Conservation (phyloP, 768 basidiomycete species). For the Candolleomyces eurysporus region DNA sequence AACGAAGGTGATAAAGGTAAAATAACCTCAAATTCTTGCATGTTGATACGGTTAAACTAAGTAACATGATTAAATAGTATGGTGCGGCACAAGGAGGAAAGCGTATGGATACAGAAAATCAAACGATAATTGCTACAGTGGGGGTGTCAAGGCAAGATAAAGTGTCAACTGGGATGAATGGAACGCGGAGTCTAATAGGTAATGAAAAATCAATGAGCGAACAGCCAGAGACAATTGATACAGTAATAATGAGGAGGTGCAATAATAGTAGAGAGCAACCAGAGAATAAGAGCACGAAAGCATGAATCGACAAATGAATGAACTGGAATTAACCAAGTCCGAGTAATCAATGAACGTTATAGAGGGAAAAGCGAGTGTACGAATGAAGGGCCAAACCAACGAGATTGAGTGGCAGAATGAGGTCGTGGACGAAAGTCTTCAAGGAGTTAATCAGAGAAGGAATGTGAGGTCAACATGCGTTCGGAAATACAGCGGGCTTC, state of each 20-base stretch:
- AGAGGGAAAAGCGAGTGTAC: background rate
- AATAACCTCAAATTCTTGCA: too few relatives aligned
- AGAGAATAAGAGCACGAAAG: background rate
- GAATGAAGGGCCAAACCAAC: background rate
- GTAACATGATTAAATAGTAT: constrained; percentile 5
- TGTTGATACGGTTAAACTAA: background rate
- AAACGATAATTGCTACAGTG: constrained; percentile 2
- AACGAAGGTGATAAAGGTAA: too few relatives aligned
- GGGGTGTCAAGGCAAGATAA: background rate
- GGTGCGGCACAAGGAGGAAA: background rate
- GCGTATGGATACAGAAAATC: constrained; percentile 1
- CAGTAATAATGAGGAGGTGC: background rate
- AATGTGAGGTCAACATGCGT: background rate
- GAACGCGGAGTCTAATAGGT: constrained; percentile 1
- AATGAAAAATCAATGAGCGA: background rate
- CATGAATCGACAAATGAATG: background rate
- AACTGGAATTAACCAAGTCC: background rate
- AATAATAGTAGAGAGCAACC: background rate
- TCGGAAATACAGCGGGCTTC: constrained; percentile 1
- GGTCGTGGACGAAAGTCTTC: background rate
- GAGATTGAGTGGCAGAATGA: background rate
- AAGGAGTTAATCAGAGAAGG: background rate
- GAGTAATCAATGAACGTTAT: background rate
- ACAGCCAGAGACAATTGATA: background rate
- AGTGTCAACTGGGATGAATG: constrained; percentile 2